These are phyloP conservation scores for Colletotrichum abscissum DNA, from an alignment of 2,329 filamentous ascomycete genomes.

Conservation along the genomic window DNA sequence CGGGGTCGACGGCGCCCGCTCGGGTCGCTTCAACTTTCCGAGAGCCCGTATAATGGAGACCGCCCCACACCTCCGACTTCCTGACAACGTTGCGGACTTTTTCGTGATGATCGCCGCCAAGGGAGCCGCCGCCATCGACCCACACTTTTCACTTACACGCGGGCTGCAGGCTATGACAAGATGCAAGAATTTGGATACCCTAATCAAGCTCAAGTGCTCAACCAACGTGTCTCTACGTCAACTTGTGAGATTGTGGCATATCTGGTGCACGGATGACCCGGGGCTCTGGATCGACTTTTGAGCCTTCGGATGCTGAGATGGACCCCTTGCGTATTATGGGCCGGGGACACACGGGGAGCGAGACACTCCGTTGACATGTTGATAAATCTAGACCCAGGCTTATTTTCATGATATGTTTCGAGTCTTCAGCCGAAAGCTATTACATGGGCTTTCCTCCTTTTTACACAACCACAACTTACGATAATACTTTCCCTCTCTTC, in stretches of 20 bases:
- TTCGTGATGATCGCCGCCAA: slow-evolving; percentile 24
- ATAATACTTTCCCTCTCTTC: neutral
- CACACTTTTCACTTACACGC: slow-evolving; percentile 22
- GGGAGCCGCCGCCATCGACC: slow-evolving; percentile 19
- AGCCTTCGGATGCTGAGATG: slow-evolving; percentile 28
- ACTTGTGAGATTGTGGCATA: neutral
- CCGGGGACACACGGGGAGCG: slow-evolving; percentile 18
- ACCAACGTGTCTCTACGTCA: slow-evolving; percentile 16
- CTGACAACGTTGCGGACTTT: neutral
- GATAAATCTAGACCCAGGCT: slow-evolving; percentile 27
- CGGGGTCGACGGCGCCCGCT: slow-evolving; percentile 31
- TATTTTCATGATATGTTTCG: neutral
- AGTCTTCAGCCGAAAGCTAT: neutral
- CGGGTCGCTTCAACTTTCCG: slow-evolving; percentile 25
- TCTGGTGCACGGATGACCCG: slow-evolving; percentile 25
- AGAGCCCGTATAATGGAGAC: slow-evolving; percentile 10
- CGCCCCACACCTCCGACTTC: slow-evolving; percentile 8
- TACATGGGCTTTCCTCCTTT: neutral
- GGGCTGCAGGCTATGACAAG: slow-evolving; percentile 3
- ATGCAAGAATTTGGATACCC: slow-evolving; percentile 4
- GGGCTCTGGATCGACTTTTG: slow-evolving; percentile 15
- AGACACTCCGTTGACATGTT: slow-evolving; percentile 15
- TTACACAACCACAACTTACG: neutral
- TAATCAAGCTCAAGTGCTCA: neutral
- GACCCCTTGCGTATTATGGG: slow-evolving; percentile 26